Conservation (phyloP, 139 green algal genomes). For the Dunaliella primolecta region DNA sequence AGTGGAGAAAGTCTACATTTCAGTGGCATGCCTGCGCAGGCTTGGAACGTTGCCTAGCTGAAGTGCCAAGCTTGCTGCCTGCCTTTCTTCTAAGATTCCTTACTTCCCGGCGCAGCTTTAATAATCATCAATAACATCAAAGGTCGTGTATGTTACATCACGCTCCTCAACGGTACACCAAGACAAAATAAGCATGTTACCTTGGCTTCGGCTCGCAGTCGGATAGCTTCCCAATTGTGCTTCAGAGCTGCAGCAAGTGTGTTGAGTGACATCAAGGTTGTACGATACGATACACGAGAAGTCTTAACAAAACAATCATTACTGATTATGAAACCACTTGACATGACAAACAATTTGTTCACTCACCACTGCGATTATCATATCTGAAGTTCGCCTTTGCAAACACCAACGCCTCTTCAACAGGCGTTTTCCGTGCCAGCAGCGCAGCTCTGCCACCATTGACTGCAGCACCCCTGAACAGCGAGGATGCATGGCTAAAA, state of each 20-base stretch:
- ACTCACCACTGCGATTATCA: neutral
- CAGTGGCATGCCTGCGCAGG: no score
- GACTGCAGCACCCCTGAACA: neutral
- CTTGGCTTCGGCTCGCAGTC: neutral
- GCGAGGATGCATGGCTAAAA: neutral
- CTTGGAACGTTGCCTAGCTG: no score
- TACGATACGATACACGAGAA: neutral
- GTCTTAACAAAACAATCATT: neutral
- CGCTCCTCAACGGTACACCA: no score
- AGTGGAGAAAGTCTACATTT: no score
- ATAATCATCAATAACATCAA: no score
- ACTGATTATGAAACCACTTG: neutral
- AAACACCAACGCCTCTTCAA: neutral
- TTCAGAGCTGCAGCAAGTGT: neutral
- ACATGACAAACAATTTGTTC: neutral
- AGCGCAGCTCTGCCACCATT: neutral
- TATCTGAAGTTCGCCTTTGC: neutral
- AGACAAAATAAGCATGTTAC: no score
- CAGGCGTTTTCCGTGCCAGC: neutral
- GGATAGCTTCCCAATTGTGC: neutral
- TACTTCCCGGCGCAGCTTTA: no score
- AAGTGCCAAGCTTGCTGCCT: no score
- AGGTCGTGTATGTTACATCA: no score
- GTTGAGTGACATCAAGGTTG: neutral
- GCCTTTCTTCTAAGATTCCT: no score